Evolutionary conservation across 1,139 yeast genomes (phyloP).

Genomic region (Hemisphaericaspora xylanilytica): DNA sequence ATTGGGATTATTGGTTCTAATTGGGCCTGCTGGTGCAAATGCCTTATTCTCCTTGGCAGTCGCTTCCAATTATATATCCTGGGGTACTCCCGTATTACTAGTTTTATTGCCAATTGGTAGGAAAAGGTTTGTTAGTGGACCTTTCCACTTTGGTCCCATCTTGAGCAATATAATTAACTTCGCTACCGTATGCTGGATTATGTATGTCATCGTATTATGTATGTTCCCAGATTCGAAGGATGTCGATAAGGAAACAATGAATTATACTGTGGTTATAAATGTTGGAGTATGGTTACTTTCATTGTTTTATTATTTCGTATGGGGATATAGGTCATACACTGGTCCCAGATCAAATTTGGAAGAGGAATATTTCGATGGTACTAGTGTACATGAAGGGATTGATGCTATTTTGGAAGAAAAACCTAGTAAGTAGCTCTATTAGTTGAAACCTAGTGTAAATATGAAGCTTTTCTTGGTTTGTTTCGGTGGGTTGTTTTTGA

Average conservation of each 20-base stretch:
- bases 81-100: slow-evolving; percentile 42
- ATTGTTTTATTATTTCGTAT: slow-evolving; percentile 25
- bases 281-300: slow-evolving; percentile 36
- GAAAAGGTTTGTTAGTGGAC: slow-evolving; percentile 56
- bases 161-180: slow-evolving; percentile 36
- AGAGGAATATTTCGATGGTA: slow-evolving; percentile 7
- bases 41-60: slow-evolving; percentile 52
- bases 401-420: slow-evolving; percentile 1
- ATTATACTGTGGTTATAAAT: slow-evolving; percentile 35
- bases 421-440: not conserved
- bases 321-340: slow-evolving; percentile 28
- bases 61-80: slow-evolving; percentile 42
- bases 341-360: slow-evolving; percentile 39
- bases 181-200: slow-evolving; percentile 26
- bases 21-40: slow-evolving; percentile 54
- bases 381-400: slow-evolving; percentile 1
- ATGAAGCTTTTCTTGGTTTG: no score
- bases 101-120: slow-evolving; percentile 42
- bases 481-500: no score
- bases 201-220: slow-evolving; percentile 32
- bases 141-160: slow-evolving; percentile 55
- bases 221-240: slow-evolving; percentile 38
- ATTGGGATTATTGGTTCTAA: slow-evolving; percentile 58
- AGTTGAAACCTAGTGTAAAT: not conserved
- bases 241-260: slow-evolving; percentile 33